These are phyloP conservation scores for Epichloe amarillans DNA, from an alignment of 2,329 filamentous ascomycete genomes.

Conservation along the genomic window DNA sequence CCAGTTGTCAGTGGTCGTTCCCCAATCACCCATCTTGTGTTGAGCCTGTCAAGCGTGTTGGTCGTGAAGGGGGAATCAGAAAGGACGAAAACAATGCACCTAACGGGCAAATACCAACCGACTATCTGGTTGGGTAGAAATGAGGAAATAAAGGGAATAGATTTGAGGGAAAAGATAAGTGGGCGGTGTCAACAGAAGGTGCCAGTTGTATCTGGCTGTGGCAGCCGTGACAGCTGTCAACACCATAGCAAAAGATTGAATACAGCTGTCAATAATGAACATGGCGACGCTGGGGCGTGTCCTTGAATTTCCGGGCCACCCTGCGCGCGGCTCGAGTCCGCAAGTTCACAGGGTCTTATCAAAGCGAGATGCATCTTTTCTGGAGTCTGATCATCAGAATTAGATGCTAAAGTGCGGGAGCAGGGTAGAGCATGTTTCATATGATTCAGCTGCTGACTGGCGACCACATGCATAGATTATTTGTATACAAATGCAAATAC, in stretches of 20 bases:
- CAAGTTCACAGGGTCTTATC: too few relatives aligned
- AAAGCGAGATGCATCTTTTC: too few relatives aligned
- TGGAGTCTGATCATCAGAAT: too few relatives aligned
- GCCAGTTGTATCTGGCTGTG: background rate
- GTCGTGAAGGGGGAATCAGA: background rate
- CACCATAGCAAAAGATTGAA: background rate
- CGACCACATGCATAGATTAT: background rate
- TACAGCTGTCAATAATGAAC: background rate
- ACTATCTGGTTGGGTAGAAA: background rate
- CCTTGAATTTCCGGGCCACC: background rate
- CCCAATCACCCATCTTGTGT: conserved; percentile 5
- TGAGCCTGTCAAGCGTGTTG: background rate
- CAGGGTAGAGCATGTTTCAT: background rate
- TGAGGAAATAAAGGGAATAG: background rate
- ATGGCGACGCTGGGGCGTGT: background rate
- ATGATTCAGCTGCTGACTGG: background rate
- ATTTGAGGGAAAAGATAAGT: background rate
- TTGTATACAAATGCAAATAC: background rate
- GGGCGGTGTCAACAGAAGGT: background rate
- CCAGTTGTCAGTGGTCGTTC: background rate
- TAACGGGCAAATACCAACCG: background rate
- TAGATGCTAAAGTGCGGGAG: background rate
- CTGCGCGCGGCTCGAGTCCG: too few relatives aligned
- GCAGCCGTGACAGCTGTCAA: background rate
- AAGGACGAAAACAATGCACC: background rate